These are phyloP conservation scores for Fallopia convolvulus DNA, from an alignment of 148 eudicot species.

Conservation along the genomic window DNA sequence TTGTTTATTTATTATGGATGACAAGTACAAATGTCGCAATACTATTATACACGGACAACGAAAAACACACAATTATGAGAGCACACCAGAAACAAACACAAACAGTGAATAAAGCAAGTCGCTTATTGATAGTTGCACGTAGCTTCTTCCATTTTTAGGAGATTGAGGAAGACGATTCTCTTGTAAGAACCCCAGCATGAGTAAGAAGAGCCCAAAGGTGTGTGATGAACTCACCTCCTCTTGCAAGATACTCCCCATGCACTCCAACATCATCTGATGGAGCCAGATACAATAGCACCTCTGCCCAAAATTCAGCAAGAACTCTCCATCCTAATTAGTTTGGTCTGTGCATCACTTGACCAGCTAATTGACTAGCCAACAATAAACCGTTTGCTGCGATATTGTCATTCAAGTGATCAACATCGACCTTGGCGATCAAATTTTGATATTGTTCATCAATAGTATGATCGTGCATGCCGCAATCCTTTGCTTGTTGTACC, in stretches of 20 bases:
- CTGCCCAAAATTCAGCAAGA: constrained; percentile 3
- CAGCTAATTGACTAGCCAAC: background rate
- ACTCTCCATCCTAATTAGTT: constrained; percentile 5
- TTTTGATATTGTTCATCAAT: no score
- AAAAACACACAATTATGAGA: no score
- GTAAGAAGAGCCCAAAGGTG: constrained; percentile 11
- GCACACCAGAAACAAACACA: background rate
- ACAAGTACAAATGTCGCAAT: no score
- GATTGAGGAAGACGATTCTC: background rate
- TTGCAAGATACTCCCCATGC: constrained; percentile 1
- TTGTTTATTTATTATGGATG: no score
- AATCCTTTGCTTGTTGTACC: background rate
- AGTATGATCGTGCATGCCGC: background rate
- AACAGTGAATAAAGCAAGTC: background rate
- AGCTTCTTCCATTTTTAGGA: background rate
- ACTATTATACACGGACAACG: no score
- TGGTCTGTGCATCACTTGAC: background rate
- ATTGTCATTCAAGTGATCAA: background rate
- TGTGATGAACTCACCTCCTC: constrained; percentile 14
- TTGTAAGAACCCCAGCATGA: background rate
- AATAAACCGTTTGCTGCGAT: background rate
- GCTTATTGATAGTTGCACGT: background rate
- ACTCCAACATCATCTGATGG: background rate
- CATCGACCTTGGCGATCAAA: background rate
- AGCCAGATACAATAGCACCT: constrained; percentile 7